These are phyloP conservation scores for Colletotrichum echinochloae DNA, from an alignment of 2,329 filamentous ascomycete species.

Conservation along the genomic window DNA sequence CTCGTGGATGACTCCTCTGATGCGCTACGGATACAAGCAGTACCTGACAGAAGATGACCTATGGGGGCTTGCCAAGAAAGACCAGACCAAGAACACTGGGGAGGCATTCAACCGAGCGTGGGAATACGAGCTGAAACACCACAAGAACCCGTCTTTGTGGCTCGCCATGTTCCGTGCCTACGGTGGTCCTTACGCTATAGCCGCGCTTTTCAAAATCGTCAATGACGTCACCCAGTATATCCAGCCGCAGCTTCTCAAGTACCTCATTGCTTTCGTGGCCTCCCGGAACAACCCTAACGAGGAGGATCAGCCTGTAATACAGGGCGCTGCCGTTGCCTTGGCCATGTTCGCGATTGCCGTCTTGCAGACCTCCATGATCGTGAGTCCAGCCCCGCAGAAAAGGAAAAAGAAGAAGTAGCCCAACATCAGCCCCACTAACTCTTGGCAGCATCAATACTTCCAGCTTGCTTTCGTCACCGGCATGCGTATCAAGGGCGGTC, in stretches of 20 bases:
- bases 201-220: conserved; percentile 86
- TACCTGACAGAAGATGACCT: conserved; percentile 95
- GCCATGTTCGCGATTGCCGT: conserved; percentile 92
- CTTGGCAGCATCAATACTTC: conserved; percentile 86
- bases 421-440: conserved; percentile 34
- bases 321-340: conserved; percentile 88
- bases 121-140: conserved; percentile 77
- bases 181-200: conserved; percentile 84
- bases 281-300: conserved; percentile 73
- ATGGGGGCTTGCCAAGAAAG: conserved; percentile 87
- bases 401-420: not conserved
- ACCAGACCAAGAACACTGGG: conserved; percentile 82
- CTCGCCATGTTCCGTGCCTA: conserved; percentile 86
- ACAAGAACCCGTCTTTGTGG: conserved; percentile 85
- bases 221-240: conserved; percentile 89
- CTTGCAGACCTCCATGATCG: conserved; percentile 85
- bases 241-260: conserved; percentile 89
- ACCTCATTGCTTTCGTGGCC: conserved; percentile 84
- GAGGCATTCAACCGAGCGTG: conserved; percentile 79
- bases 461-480: conserved; percentile 94
- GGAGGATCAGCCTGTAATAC: conserved; percentile 77
- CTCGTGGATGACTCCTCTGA: conserved; percentile 98
- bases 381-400: conserved; percentile 45
- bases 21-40: conserved; percentile 92
- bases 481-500: conserved; percentile 93